Conservation (phyloP, 129 eudicot genomes). For the Tagetes erecta region DNA sequence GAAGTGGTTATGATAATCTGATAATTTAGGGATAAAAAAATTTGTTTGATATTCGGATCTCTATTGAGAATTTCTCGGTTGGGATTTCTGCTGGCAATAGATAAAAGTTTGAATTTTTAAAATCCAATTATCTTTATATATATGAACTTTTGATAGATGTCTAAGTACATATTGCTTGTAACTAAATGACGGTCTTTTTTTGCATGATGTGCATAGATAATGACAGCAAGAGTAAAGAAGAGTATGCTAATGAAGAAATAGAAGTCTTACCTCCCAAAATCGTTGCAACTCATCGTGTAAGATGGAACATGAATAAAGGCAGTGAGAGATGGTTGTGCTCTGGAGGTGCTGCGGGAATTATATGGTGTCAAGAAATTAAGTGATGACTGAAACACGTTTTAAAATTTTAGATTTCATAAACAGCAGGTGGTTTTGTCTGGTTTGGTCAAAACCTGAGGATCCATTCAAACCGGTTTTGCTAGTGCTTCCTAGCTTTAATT, state of each 20-base stretch:
- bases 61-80: too few species aligned
- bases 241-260: constrained; percentile 21
- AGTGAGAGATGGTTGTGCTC: constrained; percentile 81
- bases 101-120: too few species aligned
- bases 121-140: too few species aligned
- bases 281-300: constrained; percentile 77
- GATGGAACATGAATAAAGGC: constrained; percentile 91
- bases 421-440: not conserved
- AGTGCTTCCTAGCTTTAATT: too few species aligned
- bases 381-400: not conserved
- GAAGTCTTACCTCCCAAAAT: constrained; percentile 51
- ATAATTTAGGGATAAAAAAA: not conserved
- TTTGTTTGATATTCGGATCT: not conserved
- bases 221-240: constrained; percentile 19
- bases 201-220: constrained; percentile 31
- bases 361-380: constrained; percentile 62
- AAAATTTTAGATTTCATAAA: not conserved
- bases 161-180: too few species aligned
- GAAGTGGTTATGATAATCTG: not conserved
- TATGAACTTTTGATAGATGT: too few species aligned
- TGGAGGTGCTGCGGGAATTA: constrained; percentile 87
- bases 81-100: too few species aligned
- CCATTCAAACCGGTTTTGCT: too few species aligned
- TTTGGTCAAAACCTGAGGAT: not conserved
- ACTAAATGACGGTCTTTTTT: not conserved